These are phyloP conservation scores for Pseudonitzschia multiseries DNA, from an alignment of 108 stramenopile species.

Conservation along the genomic window DNA sequence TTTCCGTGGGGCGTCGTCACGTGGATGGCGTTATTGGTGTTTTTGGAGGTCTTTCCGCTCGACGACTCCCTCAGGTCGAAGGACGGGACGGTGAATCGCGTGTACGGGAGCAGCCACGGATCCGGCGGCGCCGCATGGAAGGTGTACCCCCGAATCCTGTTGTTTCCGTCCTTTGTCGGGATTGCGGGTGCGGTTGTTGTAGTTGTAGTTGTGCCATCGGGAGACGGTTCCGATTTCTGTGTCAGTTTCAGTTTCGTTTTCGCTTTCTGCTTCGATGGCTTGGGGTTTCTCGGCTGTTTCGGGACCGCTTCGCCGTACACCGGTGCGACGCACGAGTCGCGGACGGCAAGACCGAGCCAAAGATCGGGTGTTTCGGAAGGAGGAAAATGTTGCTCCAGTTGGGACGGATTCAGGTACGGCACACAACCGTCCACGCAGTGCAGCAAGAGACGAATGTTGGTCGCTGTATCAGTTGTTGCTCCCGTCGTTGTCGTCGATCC, in stretches of 20 bases:
- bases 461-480: not conserved
- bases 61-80: conserved; percentile 40
- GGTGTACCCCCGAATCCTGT: conserved; percentile 54
- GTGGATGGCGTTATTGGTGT: conserved; percentile 47
- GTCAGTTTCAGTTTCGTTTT: not conserved
- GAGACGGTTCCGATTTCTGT: not conserved
- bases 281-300: conserved; percentile 21
- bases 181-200: not conserved
- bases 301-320: conserved; percentile 7
- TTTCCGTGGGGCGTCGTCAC: conserved; percentile 76
- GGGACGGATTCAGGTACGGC: conserved; percentile 66
- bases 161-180: conserved; percentile 10
- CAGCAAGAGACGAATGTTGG: conserved; percentile 47
- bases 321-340: conserved; percentile 68
- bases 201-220: not conserved
- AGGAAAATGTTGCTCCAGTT: conserved; percentile 57
- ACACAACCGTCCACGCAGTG: conserved; percentile 71
- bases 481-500: not conserved
- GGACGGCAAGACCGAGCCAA: conserved; percentile 71
- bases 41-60: conserved; percentile 35
- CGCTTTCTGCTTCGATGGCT: not conserved
- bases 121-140: conserved; percentile 45
- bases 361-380: conserved; percentile 34
- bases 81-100: conserved; percentile 62
- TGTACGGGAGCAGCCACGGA: conserved; percentile 52